Percentiles rank a stretch among this genome's conserved stretches.
phyloP scores from a whole-genome alignment of 306 rosid species.

The Vigna unguiculata region DNA sequence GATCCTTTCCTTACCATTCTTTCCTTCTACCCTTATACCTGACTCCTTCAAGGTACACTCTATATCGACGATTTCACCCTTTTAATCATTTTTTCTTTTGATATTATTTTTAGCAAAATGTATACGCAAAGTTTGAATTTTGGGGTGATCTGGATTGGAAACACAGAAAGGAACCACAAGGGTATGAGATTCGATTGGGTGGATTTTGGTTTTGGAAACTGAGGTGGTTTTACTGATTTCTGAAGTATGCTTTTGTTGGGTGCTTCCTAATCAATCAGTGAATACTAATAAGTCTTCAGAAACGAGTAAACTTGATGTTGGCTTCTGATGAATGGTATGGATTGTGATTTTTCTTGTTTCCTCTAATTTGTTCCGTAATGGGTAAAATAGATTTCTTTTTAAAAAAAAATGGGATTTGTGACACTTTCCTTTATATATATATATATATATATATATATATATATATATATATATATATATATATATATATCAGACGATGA shows the following conservation, averaged over 20 bases:
- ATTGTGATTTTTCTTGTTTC: background rate
- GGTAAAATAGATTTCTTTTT: background rate
- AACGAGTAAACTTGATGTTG: background rate
- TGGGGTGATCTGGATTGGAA: constrained; percentile 28
- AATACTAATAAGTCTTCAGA: constrained; percentile 12
- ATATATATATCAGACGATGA: too few species aligned
- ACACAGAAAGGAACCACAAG: constrained; percentile 1
- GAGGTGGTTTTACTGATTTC: constrained; percentile 11
- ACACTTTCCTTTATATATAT: background rate
- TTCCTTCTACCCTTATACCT: constrained; percentile 2
- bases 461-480: background rate
- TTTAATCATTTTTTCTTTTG: background rate
- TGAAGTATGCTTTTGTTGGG: constrained; percentile 18
- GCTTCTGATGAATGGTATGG: constrained; percentile 11
- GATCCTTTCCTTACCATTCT: constrained; percentile 16
- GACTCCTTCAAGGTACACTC: constrained; percentile 35
- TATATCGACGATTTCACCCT: background rate
- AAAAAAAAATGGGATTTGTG: background rate
- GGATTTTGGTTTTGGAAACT: constrained; percentile 1
- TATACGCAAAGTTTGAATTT: constrained; percentile 7
- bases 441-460: background rate
- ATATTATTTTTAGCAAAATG: background rate
- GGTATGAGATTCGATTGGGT: constrained; percentile 28
- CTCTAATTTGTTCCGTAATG: constrained; percentile 1
- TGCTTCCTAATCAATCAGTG: constrained; percentile 14